phyloP scores from a whole-genome alignment of 2,329 filamentous ascomycete genomes.

The Talaromyces atroroseus region DNA sequence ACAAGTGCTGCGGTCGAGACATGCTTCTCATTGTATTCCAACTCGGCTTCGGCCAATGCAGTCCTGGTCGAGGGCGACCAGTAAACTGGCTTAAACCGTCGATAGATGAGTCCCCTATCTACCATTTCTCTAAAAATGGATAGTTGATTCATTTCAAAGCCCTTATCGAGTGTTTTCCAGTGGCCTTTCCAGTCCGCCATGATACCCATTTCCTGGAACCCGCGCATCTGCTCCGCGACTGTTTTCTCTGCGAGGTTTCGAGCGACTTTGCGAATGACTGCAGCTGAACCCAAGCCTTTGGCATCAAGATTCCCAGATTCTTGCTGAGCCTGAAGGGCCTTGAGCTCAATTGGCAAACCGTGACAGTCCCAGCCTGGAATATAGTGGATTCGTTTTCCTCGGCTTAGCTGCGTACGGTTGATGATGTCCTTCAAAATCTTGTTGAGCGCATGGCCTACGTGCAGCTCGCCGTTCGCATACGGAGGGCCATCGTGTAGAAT shows the following conservation, averaged over 20 bases:
- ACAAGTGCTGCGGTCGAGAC: constrained; percentile 60
- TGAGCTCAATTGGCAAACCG: constrained; percentile 93
- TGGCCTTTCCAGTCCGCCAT: constrained; percentile 61
- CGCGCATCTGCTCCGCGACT: constrained; percentile 54
- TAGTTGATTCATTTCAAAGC: constrained; percentile 57
- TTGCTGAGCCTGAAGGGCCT: constrained; percentile 66
- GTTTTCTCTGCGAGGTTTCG: constrained; percentile 51
- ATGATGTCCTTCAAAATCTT: constrained; percentile 97
- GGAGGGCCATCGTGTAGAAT: constrained; percentile 92
- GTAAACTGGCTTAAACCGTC: constrained; percentile 59
- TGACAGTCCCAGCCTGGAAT: constrained; percentile 97
- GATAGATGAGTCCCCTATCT: constrained; percentile 55
- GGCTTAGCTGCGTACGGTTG: constrained; percentile 70
- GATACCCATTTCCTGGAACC: constrained; percentile 55
- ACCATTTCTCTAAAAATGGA: constrained; percentile 58
- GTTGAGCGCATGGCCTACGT: constrained; percentile 92
- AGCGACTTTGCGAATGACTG: constrained; percentile 51
- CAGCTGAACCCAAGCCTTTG: constrained; percentile 30
- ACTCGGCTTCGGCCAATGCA: constrained; percentile 58
- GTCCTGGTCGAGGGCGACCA: constrained; percentile 63
- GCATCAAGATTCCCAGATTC: constrained; percentile 22
- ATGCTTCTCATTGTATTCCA: constrained; percentile 60
- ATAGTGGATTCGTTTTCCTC: constrained; percentile 72
- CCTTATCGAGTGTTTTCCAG: constrained; percentile 59
- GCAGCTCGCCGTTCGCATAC: constrained; percentile 88